These are phyloP conservation scores for Boletus edulis DNA, from an alignment of 768 basidiomycete genomes.

Conservation along the genomic window DNA sequence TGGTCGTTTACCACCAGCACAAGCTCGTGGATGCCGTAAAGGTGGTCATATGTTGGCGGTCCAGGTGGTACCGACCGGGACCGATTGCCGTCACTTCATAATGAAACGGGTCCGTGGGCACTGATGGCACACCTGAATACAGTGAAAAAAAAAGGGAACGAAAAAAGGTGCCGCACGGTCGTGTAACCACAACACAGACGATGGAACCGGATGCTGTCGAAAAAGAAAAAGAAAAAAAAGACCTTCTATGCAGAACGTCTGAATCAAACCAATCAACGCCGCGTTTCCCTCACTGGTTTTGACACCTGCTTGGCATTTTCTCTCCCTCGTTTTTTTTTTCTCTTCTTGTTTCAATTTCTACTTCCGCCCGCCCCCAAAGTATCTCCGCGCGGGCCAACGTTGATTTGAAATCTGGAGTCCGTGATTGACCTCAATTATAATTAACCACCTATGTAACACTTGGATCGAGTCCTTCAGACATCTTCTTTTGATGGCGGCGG, in stretches of 20 bases:
- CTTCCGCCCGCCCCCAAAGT: too few relatives aligned
- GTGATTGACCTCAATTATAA: too few relatives aligned
- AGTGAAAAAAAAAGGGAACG: not conserved
- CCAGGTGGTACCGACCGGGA: conserved; percentile 8
- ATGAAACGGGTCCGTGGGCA: conserved; percentile 3
- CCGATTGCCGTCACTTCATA: conserved; percentile 11
- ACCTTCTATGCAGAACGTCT: too few relatives aligned
- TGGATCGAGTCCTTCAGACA: too few relatives aligned
- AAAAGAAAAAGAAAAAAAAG: not conserved
- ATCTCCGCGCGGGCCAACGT: too few relatives aligned
- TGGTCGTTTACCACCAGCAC: not conserved
- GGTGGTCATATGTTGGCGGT: not conserved
- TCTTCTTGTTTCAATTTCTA: not conserved
- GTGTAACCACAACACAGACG: not conserved
- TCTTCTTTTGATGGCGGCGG: not conserved
- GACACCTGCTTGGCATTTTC: too few relatives aligned
- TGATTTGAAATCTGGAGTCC: too few relatives aligned
- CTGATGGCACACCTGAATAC: not conserved
- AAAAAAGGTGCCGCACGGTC: not conserved
- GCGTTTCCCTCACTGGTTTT: not conserved
- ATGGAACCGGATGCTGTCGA: not conserved
- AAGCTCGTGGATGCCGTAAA: not conserved
- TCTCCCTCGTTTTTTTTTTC: not conserved
- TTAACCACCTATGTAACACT: too few relatives aligned
- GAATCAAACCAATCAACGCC: too few relatives aligned